These are phyloP conservation scores for Claviceps sp. DNA, from an alignment of 2,329 filamentous ascomycete species.

Conservation along the genomic window DNA sequence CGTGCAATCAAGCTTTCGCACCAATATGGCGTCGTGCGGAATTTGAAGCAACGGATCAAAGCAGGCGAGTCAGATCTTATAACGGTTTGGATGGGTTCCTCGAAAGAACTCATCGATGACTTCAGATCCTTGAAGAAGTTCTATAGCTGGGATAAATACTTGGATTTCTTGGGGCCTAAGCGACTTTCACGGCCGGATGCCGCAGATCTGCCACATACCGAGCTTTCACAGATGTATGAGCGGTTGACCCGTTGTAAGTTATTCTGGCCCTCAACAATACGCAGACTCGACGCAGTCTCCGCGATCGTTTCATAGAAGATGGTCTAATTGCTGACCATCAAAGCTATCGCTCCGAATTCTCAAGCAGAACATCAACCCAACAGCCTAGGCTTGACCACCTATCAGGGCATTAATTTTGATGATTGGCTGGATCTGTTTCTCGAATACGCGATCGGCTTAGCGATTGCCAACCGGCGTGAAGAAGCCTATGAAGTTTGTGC, in stretches of 20 bases:
- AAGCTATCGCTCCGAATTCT: conserved; percentile 8
- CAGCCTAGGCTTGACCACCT: conserved; percentile 20
- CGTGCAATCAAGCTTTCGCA: conserved; percentile 24
- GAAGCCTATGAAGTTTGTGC: conserved; percentile 73
- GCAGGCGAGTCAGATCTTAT: conserved; percentile 30
- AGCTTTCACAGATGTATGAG: conserved; percentile 42
- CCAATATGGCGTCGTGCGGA: conserved; percentile 31
- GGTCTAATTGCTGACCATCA: not conserved
- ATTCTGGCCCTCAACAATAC: too few relatives aligned
- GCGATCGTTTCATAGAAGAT: not conserved
- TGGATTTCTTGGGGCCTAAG: conserved; percentile 37
- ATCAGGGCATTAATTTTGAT: conserved; percentile 68
- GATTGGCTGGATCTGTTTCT: conserved; percentile 85
- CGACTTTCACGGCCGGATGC: conserved; percentile 10
- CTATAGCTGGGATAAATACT: conserved; percentile 53
- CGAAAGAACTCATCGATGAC: conserved; percentile 46
- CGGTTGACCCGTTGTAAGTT: conserved; percentile 39
- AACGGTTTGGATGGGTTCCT: conserved; percentile 42
- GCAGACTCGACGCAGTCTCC: too few relatives aligned
- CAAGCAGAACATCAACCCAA: conserved; percentile 3
- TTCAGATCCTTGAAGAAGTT: conserved; percentile 51
- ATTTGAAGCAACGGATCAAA: conserved; percentile 28
- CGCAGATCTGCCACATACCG: conserved; percentile 22
- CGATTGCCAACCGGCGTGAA: conserved; percentile 49
- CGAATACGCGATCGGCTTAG: conserved; percentile 69